A percentile compares a stretch with the other conserved stretches of the same genome.
Evolutionary conservation across 1,284 basidiomycete species (phyloP).

Genomic region (Cutaneotrichosporon mucoides): DNA sequence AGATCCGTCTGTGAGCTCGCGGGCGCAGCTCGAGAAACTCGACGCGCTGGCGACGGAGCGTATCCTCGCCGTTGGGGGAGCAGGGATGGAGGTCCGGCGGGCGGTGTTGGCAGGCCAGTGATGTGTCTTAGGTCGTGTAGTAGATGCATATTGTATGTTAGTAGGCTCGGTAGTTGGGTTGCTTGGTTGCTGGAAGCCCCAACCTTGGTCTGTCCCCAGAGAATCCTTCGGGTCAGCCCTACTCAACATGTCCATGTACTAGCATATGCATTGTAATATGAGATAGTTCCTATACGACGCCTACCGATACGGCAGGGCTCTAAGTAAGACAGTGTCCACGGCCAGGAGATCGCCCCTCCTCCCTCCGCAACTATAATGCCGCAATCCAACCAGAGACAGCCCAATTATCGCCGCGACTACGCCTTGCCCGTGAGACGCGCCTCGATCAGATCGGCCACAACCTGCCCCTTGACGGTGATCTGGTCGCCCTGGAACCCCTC

Average conservation of each 20-base stretch:
- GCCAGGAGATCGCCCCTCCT: not conserved
- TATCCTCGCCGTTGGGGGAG: conserved; percentile 47
- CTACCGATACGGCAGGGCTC: too few species aligned
- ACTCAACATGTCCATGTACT: not conserved
- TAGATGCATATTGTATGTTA: conserved; percentile 2
- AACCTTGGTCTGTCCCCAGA: too few species aligned
- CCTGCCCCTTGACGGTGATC: conserved; percentile 71
- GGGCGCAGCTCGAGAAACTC: conserved; percentile 56
- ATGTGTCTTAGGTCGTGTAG: not conserved
- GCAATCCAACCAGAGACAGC: too few species aligned
- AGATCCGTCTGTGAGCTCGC: conserved; percentile 54
- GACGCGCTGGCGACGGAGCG: conserved; percentile 70
- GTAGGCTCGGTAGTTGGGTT: not conserved
- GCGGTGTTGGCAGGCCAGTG: not conserved
- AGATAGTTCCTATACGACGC: too few species aligned
- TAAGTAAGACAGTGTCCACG: too few species aligned
- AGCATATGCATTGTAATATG: not conserved
- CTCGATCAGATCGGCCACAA: conserved; percentile 80
- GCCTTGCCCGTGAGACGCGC: conserved; percentile 85
- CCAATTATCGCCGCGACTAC: conserved; percentile 45
- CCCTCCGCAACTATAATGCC: not conserved
- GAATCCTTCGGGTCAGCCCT: too few species aligned
- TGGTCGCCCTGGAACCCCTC: conserved; percentile 62
- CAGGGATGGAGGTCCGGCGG: conserved; percentile 18
- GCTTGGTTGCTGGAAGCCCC: not conserved